Evolutionary conservation across 2,329 filamentous ascomycete species (phyloP), one percentile per base, ranked within the genome.

Genomic region (Verruconis gallopava): DNA sequence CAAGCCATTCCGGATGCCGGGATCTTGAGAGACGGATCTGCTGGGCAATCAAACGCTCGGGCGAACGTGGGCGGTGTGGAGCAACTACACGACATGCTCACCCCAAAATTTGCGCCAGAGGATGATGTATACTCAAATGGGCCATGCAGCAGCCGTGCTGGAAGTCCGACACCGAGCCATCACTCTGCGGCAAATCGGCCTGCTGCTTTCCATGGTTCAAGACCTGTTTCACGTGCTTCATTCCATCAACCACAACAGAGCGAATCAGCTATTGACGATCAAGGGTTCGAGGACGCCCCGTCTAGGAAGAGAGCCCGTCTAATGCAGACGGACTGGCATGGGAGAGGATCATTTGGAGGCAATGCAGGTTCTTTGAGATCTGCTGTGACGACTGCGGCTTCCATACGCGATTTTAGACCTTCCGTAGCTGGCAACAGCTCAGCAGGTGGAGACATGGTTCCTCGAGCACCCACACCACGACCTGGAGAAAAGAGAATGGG

Each of bases 341-440:
- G 79, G 39, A 80, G 75, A 50, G 74, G 71, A 47, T 76, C 75
- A 17, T 82, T 95, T 52, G 82, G 80, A 40, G 71, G 75, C 30
- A 78, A 77, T 21, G 74, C 78, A 6, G 85, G 91, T 38, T 93
- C 85, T 3, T 67, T 96, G 19, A 75, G 88, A 38, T 85, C 94
- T n/a, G 80, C 84, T 46, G 89, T 89, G 37, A 93, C 85, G 56
- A 93, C 84, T 13, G 81, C 88, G 35, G 85, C 85, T 33, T 94
- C 88, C 4, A 71, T 96, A 45, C 81, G 89, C 34, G 80, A 79
- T 37, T 82, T 94, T 58, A 75, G 86, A 35, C 89, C 89, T 3
- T 71, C 84, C 44, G 68, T 72, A 15, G 58, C 64, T 36, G 43
- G 36, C 14, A 63, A 62, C 21, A 64, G 71, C 18, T 67, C 63